phyloP scores from a whole-genome alignment of 345 rosid species.

The Excoecaria cochinchinensis region DNA sequence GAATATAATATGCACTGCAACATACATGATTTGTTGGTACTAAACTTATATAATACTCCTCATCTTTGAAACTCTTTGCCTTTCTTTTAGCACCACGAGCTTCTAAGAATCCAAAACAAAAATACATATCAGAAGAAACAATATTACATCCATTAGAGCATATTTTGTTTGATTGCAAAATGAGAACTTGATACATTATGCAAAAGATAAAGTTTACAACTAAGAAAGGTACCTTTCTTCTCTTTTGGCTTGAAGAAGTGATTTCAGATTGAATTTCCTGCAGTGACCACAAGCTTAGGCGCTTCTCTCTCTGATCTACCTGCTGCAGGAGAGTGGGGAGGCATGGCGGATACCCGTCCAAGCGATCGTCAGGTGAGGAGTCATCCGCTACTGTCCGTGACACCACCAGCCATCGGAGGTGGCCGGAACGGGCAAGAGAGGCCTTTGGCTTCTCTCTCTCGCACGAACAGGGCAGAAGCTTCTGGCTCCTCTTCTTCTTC shows the following conservation, averaged over 20 bases:
- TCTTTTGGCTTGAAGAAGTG: slow-evolving; percentile 33
- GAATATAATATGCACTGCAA: neutral
- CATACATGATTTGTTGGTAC: slow-evolving; percentile 84
- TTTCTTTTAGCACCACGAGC: slow-evolving; percentile 64
- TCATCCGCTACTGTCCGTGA: too few relatives aligned
- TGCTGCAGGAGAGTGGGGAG: too few relatives aligned
- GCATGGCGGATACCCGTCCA: too few relatives aligned
- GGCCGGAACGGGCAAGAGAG: too few relatives aligned
- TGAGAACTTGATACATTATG: neutral
- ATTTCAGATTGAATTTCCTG: slow-evolving; percentile 54
- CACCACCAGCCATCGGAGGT: too few relatives aligned
- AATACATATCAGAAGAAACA: slow-evolving; percentile 11
- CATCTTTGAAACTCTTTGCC: slow-evolving; percentile 79
- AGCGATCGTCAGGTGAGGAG: too few relatives aligned
- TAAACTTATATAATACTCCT: slow-evolving; percentile 79
- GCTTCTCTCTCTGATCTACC: too few relatives aligned
- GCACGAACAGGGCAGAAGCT: too few relatives aligned
- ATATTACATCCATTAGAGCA: slow-evolving; percentile 7
- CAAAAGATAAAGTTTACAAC: too few relatives aligned
- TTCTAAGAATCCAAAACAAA: slow-evolving; percentile 25
- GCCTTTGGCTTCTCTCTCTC: too few relatives aligned
- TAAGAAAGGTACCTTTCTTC: slow-evolving; percentile 46
- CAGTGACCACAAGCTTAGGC: slow-evolving; percentile 19
- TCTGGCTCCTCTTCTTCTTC: too few relatives aligned
- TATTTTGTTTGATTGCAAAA: neutral